These are phyloP conservation scores for Zoysia matrella DNA, from an alignment of 202 grass and related monocot genomes.

Conservation along the genomic window DNA sequence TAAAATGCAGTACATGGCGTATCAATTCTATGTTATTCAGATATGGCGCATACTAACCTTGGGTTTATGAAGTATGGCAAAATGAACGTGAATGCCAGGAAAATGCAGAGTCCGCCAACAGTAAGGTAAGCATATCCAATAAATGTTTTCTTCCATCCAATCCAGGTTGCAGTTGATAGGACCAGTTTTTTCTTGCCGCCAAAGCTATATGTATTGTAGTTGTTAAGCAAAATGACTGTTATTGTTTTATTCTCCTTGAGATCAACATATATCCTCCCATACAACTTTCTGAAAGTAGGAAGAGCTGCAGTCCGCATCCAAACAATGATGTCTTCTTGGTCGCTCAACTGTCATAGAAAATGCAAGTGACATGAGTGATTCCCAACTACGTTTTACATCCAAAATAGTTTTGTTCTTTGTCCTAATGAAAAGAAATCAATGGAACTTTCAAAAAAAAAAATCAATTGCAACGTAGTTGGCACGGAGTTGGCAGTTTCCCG, in stretches of 20 bases:
- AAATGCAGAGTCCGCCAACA: conserved; percentile 85
- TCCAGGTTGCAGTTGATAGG: conserved; percentile 93
- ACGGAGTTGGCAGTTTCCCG: not conserved
- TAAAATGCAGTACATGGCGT: not conserved
- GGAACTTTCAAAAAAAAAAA: not conserved
- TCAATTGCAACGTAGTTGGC: not conserved
- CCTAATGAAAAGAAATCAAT: conserved; percentile 29
- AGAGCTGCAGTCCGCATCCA: too few species aligned
- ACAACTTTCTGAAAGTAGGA: too few species aligned
- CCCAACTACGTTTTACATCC: conserved; percentile 54
- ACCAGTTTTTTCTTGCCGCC: conserved; percentile 53
- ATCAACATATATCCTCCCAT: too few species aligned
- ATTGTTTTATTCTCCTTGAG: too few species aligned
- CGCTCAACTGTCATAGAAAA: too few species aligned
- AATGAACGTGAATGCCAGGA: conserved; percentile 76
- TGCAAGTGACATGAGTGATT: too few species aligned
- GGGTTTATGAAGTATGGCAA: conserved; percentile 89
- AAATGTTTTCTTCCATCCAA: conserved; percentile 94
- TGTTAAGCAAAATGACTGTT: too few species aligned
- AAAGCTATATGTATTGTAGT: too few species aligned
- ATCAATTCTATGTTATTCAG: too few species aligned
- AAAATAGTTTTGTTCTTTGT: conserved; percentile 22
- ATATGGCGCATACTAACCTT: conserved; percentile 59
- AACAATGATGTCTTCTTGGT: too few species aligned
- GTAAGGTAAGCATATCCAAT: conserved; percentile 82